Base-by-base conservation (phyloP, 1,284 basidiomycete genomes). In the Naganishia sp. region DNA sequence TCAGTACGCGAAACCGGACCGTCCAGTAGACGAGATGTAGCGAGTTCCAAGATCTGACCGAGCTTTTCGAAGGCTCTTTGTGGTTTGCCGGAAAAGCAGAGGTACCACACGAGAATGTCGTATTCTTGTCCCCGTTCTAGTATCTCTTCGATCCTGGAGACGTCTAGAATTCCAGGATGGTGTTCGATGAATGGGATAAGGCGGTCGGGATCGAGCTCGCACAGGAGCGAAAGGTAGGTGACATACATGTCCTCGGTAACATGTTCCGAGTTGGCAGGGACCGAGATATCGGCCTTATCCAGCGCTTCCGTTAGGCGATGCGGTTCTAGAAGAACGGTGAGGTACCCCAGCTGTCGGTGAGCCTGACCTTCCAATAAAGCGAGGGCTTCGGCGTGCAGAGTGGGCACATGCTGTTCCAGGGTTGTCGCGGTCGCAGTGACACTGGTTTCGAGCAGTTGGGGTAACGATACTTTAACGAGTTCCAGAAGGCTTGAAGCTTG, bases 101-200 rank as follows among this genome's bases (percentile, higher is more conserved):
- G 79, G 1, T 87, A 84, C 94, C 94, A 98, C 2, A 98, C 81
- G 25, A 90, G 86, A 2, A 88, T 91, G 68, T 92, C 88, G 71
- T 85, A 89, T 6, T 87, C 86, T 43, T 43, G 11, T 31, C 50
- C 52, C 6, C 33, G 11, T 76, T 94, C 89, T 72, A 90, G 94
- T 4, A 86, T 84, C 9, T 80, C 79, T 1, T 87, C 79, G 5
- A 89, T 82, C 11, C 84, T 80, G 0, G 82, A 72, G 75, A 88
- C 85, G 66, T 90, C 86, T 63, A 93, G 81, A 66, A 83, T 82
- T 10, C 82, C 82, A 0, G 75, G 53, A 50, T 89, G 81, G 53
- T 81, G 81, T 71, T 87, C 83, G 10, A 98, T 82, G 59, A 87
- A 86, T 5, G 83, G 77, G 23, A 95, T 86, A 49, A 94, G 84